A percentile compares a stretch with the other conserved stretches of the same genome.
Conservation (phyloP, 2,329 filamentous ascomycete genomes). For the Alternaria burnsii region DNA sequence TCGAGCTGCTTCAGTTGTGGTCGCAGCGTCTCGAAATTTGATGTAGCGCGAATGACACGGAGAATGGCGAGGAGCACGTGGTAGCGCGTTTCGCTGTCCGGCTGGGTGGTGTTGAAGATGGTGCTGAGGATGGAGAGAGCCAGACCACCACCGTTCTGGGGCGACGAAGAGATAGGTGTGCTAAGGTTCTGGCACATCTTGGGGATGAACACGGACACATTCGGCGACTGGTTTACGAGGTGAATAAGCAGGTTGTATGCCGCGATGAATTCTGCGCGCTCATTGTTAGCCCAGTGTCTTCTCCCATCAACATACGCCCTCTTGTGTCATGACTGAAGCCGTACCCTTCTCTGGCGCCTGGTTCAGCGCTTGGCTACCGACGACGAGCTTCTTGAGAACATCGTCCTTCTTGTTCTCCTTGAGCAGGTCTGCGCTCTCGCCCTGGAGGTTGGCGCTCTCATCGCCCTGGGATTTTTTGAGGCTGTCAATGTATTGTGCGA, state of each 20-base stretch:
- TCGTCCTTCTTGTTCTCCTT: constrained; percentile 77
- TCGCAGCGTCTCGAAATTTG: constrained; percentile 79
- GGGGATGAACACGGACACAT: constrained; percentile 85
- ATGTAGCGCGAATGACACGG: constrained; percentile 76
- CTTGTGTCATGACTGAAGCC: not conserved
- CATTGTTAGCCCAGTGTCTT: constrained; percentile 35
- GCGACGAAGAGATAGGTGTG: constrained; percentile 85
- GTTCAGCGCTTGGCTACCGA: constrained; percentile 79
- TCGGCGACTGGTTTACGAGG: constrained; percentile 85
- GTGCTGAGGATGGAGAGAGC: constrained; percentile 91
- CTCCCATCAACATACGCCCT: constrained; percentile 12
- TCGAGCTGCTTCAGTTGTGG: constrained; percentile 85
- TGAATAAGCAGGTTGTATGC: constrained; percentile 97
- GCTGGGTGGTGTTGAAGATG: constrained; percentile 92
- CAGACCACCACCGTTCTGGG: constrained; percentile 82
- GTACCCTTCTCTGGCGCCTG: constrained; percentile 85
- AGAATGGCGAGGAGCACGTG: constrained; percentile 91
- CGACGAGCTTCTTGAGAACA: constrained; percentile 86
- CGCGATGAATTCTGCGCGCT: constrained; percentile 78
- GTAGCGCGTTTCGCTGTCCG: constrained; percentile 76
- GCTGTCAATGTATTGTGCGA: constrained; percentile 91
- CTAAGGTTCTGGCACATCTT: constrained; percentile 86
- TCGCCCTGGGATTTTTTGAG: constrained; percentile 71
- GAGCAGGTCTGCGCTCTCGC: constrained; percentile 75
- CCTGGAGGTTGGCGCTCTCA: constrained; percentile 61